A percentile compares a stretch with the other conserved stretches of the same genome.
Evolutionary conservation across 75 land plant species (phyloP).

Genomic region (Adiantum capillusveneris): DNA sequence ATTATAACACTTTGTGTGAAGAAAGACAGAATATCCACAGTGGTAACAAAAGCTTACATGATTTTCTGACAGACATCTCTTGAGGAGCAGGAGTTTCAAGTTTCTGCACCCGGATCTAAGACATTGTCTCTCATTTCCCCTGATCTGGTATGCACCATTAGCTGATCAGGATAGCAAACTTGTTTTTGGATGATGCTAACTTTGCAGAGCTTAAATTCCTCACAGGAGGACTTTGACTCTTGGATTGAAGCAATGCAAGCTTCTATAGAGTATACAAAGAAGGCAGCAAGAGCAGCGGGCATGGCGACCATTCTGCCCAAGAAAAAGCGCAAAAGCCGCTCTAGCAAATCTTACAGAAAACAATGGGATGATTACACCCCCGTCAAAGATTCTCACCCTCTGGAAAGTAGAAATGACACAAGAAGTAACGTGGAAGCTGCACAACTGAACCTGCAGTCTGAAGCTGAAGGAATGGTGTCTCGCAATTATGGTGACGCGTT

Average conservation of each 20-base stretch:
- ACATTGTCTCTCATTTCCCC: not conserved
- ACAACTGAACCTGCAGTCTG: too few species aligned
- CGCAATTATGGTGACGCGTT: too few species aligned
- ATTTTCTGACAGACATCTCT: not conserved
- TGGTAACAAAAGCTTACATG: too few species aligned
- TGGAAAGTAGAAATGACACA: too few species aligned
- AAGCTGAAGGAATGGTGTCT: too few species aligned
- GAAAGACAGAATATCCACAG: too few species aligned
- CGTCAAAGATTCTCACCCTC: not conserved
- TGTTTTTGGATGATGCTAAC: not conserved
- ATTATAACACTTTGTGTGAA: too few species aligned
- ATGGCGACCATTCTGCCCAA: not conserved
- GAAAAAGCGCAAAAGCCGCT: not conserved
- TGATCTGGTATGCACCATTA: not conserved
- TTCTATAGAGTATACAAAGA: slow-evolving; percentile 1
- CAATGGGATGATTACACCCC: not conserved
- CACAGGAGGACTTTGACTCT: not conserved
- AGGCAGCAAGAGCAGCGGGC: not conserved
- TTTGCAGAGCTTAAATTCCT: too few species aligned
- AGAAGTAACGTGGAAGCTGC: too few species aligned
- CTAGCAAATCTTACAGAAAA: not conserved
- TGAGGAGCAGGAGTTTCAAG: slow-evolving; percentile 1
- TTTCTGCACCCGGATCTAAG: slow-evolving; percentile 3
- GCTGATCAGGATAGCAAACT: not conserved
- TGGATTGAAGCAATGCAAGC: not conserved